phyloP scores from a whole-genome alignment of 805 yeast species.

The Metschnikowia vanudenii region DNA sequence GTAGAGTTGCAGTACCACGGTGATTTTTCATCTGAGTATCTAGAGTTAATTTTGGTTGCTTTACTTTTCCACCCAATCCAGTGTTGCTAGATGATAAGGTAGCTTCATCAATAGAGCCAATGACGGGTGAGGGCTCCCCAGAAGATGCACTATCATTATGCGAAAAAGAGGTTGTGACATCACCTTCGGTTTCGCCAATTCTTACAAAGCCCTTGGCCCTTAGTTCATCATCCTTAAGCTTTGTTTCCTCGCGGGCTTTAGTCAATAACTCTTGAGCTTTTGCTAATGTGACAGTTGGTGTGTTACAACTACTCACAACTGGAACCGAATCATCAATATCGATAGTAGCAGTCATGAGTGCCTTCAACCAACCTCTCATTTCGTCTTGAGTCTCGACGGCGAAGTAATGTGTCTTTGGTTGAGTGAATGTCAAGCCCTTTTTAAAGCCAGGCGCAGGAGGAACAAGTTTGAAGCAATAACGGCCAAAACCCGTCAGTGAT shows the following conservation, averaged over 20 bases:
- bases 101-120: conserved; percentile 34
- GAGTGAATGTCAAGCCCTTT: conserved; percentile 93
- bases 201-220: conserved; percentile 41
- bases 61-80: conserved; percentile 8
- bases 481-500: conserved; percentile 90
- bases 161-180: conserved; percentile 5
- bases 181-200: conserved; percentile 23
- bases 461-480: conserved; percentile 84
- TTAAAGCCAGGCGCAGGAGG: conserved; percentile 98
- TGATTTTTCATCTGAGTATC: conserved; percentile 28
- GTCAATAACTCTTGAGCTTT: conserved; percentile 85
- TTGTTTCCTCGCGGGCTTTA: conserved; percentile 75
- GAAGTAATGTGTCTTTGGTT: conserved; percentile 92
- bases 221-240: conserved; percentile 50
- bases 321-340: conserved; percentile 93
- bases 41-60: conserved; percentile 30
- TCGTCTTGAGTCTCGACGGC: conserved; percentile 91
- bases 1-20: conserved; percentile 42
- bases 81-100: conserved; percentile 27
- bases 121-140: conserved; percentile 29
- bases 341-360: conserved; percentile 91
- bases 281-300: conserved; percentile 89
- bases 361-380: conserved; percentile 93
- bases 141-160: conserved; percentile 19
- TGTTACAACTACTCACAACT: conserved; percentile 85